Conservation (phyloP, 2,329 filamentous ascomycete species). For the Aureobasidium vineae region DNA sequence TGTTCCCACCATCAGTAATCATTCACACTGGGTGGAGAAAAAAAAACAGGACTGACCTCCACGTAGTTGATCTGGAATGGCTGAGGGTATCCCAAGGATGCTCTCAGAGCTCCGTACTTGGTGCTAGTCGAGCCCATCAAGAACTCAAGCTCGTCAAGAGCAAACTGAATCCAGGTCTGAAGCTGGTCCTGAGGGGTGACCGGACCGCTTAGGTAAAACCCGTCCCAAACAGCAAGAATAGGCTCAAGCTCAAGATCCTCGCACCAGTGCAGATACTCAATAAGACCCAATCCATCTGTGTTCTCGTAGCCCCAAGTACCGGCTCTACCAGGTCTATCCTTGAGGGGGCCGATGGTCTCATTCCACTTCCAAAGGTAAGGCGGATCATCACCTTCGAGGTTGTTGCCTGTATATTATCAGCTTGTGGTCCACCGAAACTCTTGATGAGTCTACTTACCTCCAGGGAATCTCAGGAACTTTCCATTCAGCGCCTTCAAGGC, state of each 20-base stretch:
- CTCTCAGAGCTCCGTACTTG: slow-evolving; percentile 58
- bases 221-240: slow-evolving; percentile 59
- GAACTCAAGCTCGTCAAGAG: slow-evolving; percentile 63
- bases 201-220: slow-evolving; percentile 55
- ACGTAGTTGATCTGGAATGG: slow-evolving; percentile 62
- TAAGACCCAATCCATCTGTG: slow-evolving; percentile 60
- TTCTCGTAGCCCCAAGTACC: slow-evolving; percentile 61
- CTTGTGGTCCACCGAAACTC: no score
- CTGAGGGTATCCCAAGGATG: slow-evolving; percentile 59
- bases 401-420: slow-evolving; percentile 29
- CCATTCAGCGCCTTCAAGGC: slow-evolving; percentile 53
- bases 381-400: slow-evolving; percentile 50
- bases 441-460: slow-evolving; percentile 47
- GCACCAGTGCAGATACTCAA: slow-evolving; percentile 58
- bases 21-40: not conserved
- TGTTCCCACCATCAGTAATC: not conserved
- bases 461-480: slow-evolving; percentile 63
- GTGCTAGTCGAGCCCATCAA: slow-evolving; percentile 55
- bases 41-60: slow-evolving; percentile 40
- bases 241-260: slow-evolving; percentile 58
- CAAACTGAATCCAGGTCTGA: slow-evolving; percentile 56
- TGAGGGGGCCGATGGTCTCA: slow-evolving; percentile 55
- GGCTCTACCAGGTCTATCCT: slow-evolving; percentile 53
- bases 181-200: slow-evolving; percentile 52
- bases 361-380: slow-evolving; percentile 50